Conservation (phyloP, 768 basidiomycete species). For the Serendipita indica region DNA sequence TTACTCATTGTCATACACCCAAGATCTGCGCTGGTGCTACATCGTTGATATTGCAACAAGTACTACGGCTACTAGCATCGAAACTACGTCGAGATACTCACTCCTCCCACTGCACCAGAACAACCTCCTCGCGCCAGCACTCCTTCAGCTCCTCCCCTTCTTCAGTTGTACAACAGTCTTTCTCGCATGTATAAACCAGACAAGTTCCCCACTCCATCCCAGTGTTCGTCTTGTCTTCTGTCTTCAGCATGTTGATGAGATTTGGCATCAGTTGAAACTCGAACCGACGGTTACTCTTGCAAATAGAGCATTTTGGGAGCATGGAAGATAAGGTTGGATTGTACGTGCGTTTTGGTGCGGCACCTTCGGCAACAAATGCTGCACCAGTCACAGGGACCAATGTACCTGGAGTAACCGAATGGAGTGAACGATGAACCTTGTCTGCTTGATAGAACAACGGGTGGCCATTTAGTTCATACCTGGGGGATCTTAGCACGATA, state of each 20-base stretch:
- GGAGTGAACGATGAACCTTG: constrained; percentile 42
- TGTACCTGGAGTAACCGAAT: constrained; percentile 23
- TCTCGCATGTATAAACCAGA: constrained; percentile 73
- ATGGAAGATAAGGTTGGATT: constrained; percentile 24
- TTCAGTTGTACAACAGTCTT: constrained; percentile 50
- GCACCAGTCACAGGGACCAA: constrained; percentile 44
- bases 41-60: background rate
- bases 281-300: constrained; percentile 56
- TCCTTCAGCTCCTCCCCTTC: constrained; percentile 27
- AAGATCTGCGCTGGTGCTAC: too few species aligned
- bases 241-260: constrained; percentile 60
- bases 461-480: constrained; percentile 75
- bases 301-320: constrained; percentile 52
- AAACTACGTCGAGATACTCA: constrained; percentile 24
- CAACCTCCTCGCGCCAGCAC: constrained; percentile 60
- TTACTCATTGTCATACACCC: too few species aligned
- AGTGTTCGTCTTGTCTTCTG: constrained; percentile 28
- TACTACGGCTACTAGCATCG: too few species aligned
- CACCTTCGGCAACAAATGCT: constrained; percentile 36
- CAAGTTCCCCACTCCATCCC: constrained; percentile 95
- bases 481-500: constrained; percentile 22
- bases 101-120: constrained; percentile 63
- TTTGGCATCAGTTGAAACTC: constrained; percentile 95
- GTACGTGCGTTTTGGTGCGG: constrained; percentile 36
- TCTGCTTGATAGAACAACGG: constrained; percentile 83